phyloP scores from a whole-genome alignment of 306 rosid genomes.

The Aeschynomene evenia region DNA sequence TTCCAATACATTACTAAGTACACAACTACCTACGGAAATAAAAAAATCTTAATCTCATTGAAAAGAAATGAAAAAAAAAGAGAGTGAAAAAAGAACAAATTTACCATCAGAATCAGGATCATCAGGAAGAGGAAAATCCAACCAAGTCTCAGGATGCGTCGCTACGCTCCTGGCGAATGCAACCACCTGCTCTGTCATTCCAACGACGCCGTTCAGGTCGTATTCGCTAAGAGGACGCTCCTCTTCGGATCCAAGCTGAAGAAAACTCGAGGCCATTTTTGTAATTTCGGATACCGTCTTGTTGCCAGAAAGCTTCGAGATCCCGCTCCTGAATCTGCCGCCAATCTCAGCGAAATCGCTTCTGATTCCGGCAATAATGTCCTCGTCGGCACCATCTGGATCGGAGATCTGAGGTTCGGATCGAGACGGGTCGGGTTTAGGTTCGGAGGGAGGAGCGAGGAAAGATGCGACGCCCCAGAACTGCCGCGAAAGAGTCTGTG shows the following conservation, averaged over 20 bases:
- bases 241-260: slow-evolving; percentile 64
- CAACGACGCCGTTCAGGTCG: slow-evolving; percentile 56
- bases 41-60: too few species aligned
- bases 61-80: neutral
- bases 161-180: slow-evolving; percentile 65
- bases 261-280: slow-evolving; percentile 88
- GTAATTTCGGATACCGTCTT: slow-evolving; percentile 75
- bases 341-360: slow-evolving; percentile 87
- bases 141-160: slow-evolving; percentile 88
- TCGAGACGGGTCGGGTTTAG: neutral
- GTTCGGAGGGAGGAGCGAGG: slow-evolving; percentile 69
- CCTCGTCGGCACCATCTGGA: slow-evolving; percentile 38
- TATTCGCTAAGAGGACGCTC: slow-evolving; percentile 8
- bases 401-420: slow-evolving; percentile 16
- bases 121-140: slow-evolving; percentile 77
- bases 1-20: too few species aligned
- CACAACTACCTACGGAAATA: too few species aligned
- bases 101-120: slow-evolving; percentile 68
- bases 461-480: slow-evolving; percentile 92
- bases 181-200: slow-evolving; percentile 71
- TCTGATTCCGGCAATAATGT: slow-evolving; percentile 79
- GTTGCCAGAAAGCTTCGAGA: slow-evolving; percentile 69
- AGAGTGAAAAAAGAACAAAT: neutral
- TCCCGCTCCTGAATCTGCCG: slow-evolving; percentile 74
- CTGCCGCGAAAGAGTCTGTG: slow-evolving; percentile 67